Conservation (phyloP, 2,329 filamentous ascomycete species). For the Metarhizium humberi region DNA sequence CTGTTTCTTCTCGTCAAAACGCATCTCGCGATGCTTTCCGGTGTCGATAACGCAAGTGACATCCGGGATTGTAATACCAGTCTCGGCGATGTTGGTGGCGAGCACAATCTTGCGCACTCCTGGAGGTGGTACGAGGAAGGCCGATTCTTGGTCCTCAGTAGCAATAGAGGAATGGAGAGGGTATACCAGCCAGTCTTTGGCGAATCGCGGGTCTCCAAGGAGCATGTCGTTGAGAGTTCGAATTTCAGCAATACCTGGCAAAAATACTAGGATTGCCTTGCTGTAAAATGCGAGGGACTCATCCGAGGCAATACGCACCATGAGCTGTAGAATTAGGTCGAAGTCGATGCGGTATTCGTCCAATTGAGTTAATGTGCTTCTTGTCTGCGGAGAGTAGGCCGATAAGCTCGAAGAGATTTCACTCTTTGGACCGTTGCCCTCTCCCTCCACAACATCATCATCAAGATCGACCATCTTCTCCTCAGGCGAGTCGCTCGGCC, state of each 20-base stretch:
- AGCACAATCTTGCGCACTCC: constrained; percentile 88
- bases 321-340: constrained; percentile 70
- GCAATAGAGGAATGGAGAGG: constrained; percentile 91
- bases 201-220: constrained; percentile 65
- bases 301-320: constrained; percentile 65
- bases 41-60: constrained; percentile 96
- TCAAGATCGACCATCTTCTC: constrained; percentile 54
- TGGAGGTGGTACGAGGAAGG: constrained; percentile 74
- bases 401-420: constrained; percentile 57
- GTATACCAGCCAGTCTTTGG: constrained; percentile 72
- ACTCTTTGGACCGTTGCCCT: constrained; percentile 41
- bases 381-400: constrained; percentile 67
- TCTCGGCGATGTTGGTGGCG: constrained; percentile 96
- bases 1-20: constrained; percentile 88
- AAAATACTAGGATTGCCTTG: constrained; percentile 86
- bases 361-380: constrained; percentile 63
- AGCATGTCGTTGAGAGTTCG: constrained; percentile 80
- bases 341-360: constrained; percentile 92
- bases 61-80: constrained; percentile 96
- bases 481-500: constrained; percentile 29
- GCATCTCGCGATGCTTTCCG: constrained; percentile 95
- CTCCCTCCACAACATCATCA: constrained; percentile 45
- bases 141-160: constrained; percentile 90
- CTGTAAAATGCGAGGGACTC: constrained; percentile 62
- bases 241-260: constrained; percentile 92